Conservation (phyloP, 768 basidiomycete genomes). For the Lactarius evosmus region DNA sequence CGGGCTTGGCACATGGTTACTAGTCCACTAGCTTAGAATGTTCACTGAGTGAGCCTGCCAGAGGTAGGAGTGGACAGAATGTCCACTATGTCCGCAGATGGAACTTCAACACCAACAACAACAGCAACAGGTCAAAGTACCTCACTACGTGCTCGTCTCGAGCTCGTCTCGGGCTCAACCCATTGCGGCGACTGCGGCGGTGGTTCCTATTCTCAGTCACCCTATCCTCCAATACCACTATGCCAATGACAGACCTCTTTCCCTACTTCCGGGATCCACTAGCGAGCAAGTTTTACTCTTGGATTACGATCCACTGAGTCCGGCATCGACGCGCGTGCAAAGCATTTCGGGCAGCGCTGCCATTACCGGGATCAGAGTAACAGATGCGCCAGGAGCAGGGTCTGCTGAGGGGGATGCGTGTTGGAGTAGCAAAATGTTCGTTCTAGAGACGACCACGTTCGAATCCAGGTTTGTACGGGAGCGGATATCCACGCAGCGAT, state of each 20-base stretch:
- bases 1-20: not conserved
- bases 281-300: slow-evolving; percentile 74
- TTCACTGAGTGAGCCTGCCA: not conserved
- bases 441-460: slow-evolving; percentile 59
- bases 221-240: slow-evolving; percentile 80
- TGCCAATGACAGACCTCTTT: slow-evolving; percentile 69
- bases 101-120: not conserved
- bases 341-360: slow-evolving; percentile 48
- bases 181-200: slow-evolving; percentile 37
- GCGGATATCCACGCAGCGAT: not conserved
- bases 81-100: slow-evolving; percentile 7
- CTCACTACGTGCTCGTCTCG: slow-evolving; percentile 68
- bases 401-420: slow-evolving; percentile 43
- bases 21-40: not conserved
- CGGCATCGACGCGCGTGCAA: slow-evolving; percentile 44
- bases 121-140: slow-evolving; percentile 36
- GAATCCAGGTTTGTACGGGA: slow-evolving; percentile 45
- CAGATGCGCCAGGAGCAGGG: slow-evolving; percentile 71
- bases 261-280: slow-evolving; percentile 55
- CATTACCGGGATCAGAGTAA: slow-evolving; percentile 58
- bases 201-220: slow-evolving; percentile 49
- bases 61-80: not conserved
- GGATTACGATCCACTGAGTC: slow-evolving; percentile 53
- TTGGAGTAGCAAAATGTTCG: slow-evolving; percentile 67
- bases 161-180: slow-evolving; percentile 47